These are phyloP conservation scores for Suillus bovinus DNA, from an alignment of 768 basidiomycete genomes.

Conservation along the genomic window DNA sequence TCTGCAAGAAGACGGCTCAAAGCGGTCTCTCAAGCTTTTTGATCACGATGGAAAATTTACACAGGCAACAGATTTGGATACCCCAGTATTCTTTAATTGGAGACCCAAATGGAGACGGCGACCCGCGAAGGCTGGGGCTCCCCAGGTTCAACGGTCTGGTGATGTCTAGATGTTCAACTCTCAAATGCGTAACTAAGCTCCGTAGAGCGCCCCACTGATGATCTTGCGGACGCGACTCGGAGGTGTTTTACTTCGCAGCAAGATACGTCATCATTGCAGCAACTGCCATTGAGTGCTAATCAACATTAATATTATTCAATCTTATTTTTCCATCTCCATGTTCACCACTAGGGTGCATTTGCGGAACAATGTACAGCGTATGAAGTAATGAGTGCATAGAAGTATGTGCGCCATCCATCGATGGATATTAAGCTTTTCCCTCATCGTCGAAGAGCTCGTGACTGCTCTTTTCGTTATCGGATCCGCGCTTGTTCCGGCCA, in stretches of 20 bases:
- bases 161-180: not conserved
- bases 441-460: conserved; percentile 21
- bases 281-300: not conserved
- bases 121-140: not conserved
- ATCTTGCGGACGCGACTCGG: not conserved
- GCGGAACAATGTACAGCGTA: not conserved
- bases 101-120: not conserved
- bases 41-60: not conserved
- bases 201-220: not conserved
- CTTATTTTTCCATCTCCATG: not conserved
- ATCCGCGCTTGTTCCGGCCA: conserved; percentile 16
- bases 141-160: not conserved
- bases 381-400: not conserved
- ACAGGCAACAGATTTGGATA: not conserved
- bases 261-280: not conserved
- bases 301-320: not conserved
- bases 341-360: conserved; percentile 4
- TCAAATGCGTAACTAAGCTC: not conserved
- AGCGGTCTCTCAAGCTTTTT: not conserved
- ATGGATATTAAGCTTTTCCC: conserved; percentile 14
- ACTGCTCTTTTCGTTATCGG: conserved; percentile 18
- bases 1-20: not conserved
- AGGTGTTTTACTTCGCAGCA: not conserved
- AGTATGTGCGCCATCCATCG: not conserved
- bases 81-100: not conserved